Base-by-base conservation (phyloP, 352 stramenopile species). In the Phytopythium boreale region DNA sequence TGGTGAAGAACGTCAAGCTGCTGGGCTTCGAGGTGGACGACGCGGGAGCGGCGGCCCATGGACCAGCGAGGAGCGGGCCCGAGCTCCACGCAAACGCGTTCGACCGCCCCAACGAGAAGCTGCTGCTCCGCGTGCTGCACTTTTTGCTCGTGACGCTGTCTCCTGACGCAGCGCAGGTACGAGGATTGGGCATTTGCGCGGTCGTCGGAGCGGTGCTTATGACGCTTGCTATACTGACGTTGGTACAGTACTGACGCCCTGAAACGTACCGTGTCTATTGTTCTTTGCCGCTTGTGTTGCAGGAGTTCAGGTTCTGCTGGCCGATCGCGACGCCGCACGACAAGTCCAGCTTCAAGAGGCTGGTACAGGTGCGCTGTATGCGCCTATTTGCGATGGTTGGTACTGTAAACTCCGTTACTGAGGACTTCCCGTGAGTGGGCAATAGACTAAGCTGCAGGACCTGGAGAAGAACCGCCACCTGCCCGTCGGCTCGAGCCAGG, bases 271-370 rank as follows among this genome's bases (percentile, higher is more conserved):
- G 14, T 34, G 4, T 36, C 31, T 36, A 36, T 36, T 3, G 31
- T 8, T 3, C 8, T 8, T 36, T 8, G 8, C 31, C 24, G 7
- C 39, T 15, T 19, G 26, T 49, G 20, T 0, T 22, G 22, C 20
- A 87, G 76, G 76, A 86, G 61, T 63, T 88, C 43, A 69, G 71
- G 27, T 86, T 78, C 50, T 88, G 75, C 58, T 88, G 79, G 79
- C 75, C 79, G 27, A 67, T 82, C 46, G 63, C 79, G 34, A 87
- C 73, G 6, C 74, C 79, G 11, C 80, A 87, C 50, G 78, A 87
- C 64, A 88, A 88, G 63, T 74, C 64, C 55, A 84, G 71, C 41
- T 87, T 88, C 61, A 87, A 89, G 68, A 67, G 79, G 15, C 67
- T 83, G n/a, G 75, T 80, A 4, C 77, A 89, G 68, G 80, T 87